Evolutionary conservation across 176 grass and related monocot genomes (phyloP).

Genomic region (Aegilops speltoides): DNA sequence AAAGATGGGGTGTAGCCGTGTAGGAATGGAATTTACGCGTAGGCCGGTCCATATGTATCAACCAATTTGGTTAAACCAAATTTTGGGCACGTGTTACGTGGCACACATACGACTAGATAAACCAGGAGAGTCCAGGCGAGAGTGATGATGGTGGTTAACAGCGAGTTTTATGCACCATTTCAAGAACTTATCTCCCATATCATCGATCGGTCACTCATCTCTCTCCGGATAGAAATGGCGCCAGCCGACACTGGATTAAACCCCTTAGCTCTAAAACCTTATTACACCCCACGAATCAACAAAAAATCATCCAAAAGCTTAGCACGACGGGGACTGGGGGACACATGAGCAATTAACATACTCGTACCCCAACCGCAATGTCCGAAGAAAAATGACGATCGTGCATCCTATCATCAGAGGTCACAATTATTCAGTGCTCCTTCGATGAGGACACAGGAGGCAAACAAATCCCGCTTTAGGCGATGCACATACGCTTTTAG

Average conservation of each 20-base stretch:
- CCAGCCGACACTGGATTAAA: neutral
- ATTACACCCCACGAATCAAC: neutral
- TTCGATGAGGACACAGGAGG: constrained; percentile 4
- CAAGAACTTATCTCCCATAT: too few relatives aligned
- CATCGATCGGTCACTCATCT: too few relatives aligned
- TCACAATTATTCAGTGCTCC: neutral
- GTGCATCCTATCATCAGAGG: neutral
- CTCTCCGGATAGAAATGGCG: neutral
- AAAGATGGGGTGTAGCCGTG: neutral
- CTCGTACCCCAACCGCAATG: neutral
- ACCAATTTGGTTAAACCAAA: too few relatives aligned
- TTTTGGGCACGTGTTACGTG: too few relatives aligned
- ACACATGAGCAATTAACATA: neutral
- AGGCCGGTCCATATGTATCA: too few relatives aligned
- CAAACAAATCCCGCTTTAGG: neutral
- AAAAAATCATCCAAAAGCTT: neutral
- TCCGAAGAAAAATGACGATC: neutral
- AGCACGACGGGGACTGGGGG: neutral
- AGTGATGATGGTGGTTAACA: too few relatives aligned
- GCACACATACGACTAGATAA: too few relatives aligned
- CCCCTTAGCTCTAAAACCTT: neutral
- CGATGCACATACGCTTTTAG: too few relatives aligned
- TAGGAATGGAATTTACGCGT: neutral
- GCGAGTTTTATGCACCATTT: too few relatives aligned
- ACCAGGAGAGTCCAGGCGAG: too few relatives aligned